These are phyloP conservation scores for Apiosordaria backusii DNA, from an alignment of 495 filamentous ascomycete genomes.

Conservation along the genomic window DNA sequence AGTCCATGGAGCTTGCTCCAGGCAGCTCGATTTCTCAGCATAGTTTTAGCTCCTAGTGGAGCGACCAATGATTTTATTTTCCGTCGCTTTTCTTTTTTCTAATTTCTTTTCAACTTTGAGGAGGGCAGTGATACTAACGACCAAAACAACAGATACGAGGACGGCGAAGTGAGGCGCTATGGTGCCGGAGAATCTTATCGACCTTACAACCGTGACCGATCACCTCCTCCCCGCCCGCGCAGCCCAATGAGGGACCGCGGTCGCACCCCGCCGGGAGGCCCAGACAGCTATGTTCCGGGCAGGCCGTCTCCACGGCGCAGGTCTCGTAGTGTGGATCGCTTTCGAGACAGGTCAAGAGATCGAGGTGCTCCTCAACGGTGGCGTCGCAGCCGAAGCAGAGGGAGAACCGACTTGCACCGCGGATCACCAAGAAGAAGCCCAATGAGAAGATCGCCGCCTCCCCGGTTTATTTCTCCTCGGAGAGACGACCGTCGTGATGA, in stretches of 20 bases:
- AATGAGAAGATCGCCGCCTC: slow-evolving; percentile 29
- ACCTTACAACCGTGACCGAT: slow-evolving; percentile 47
- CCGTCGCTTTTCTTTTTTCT: not conserved
- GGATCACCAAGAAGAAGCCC: slow-evolving; percentile 38
- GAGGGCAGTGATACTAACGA: slow-evolving; percentile 12
- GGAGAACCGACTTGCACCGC: slow-evolving; percentile 38
- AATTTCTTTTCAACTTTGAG: not conserved
- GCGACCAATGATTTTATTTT: not conserved
- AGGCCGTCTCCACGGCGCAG: slow-evolving; percentile 37
- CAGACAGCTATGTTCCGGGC: slow-evolving; percentile 37
- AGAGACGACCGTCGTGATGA: slow-evolving; percentile 30
- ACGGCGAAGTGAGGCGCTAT: slow-evolving; percentile 53
- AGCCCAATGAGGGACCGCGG: slow-evolving; percentile 41
- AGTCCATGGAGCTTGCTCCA: too few relatives aligned
- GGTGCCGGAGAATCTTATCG: slow-evolving; percentile 57
- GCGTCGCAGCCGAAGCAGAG: slow-evolving; percentile 41
- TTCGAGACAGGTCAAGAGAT: slow-evolving; percentile 39
- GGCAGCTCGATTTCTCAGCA: too few relatives aligned
- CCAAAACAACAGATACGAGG: slow-evolving; percentile 42
- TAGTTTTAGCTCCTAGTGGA: slow-evolving; percentile 1
- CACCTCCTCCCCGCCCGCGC: slow-evolving; percentile 40
- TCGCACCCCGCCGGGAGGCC: slow-evolving; percentile 31
- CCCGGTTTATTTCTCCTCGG: slow-evolving; percentile 41
- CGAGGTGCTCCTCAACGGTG: slow-evolving; percentile 31
- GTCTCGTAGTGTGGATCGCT: slow-evolving; percentile 33